Base-by-base conservation (phyloP, 352 stramenopile genomes). In the Thalassiosira hispida region DNA sequence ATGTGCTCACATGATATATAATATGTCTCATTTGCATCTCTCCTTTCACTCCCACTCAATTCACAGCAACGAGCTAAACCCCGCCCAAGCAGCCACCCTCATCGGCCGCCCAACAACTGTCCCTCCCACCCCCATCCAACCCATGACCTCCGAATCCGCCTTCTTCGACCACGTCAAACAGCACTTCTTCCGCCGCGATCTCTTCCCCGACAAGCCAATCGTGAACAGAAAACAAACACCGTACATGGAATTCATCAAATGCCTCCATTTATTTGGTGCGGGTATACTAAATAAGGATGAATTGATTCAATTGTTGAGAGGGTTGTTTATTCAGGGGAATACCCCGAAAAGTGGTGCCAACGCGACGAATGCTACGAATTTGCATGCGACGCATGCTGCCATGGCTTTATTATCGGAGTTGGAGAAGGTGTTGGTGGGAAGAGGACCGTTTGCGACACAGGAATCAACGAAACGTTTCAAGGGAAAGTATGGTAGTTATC, bases 211-310 rank as follows among this genome's bases (percentile, higher is more conserved):
- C 44, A 93, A 90, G 35, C 92, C 96, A 16, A 94, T 81, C 25
- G 79, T 79, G 16, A 75, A 65, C 47, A 57, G 68, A 9, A 86
- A 85, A n/a, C 81, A 99, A 56, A 93, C 90, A 55, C 96, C 94
- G 52, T 98, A 98, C 92, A 92, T 93, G 20, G 97, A 99, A 87
- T 99, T 99, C 77, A 87, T 99, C 12, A 99, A 99, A 85, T 98
- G 95, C 60, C 85, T 99, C 11, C 97, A 99, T 81, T 85, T 99
- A 22, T 99, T 92, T 77, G 90, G 82, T 27, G 68, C 79, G 5
- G 86, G 85, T 29, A 79, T 94, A 14, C 35, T 94, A 11, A 92
- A 83, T 52, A 93, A 90, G 65, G 88, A 94, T 22, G 90, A 94
- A 70, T 73, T 94, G 7, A 67, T 93, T 27, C 63, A 86, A 47